phyloP scores from a whole-genome alignment of 768 basidiomycete species.

The Tylopilus felleus region DNA sequence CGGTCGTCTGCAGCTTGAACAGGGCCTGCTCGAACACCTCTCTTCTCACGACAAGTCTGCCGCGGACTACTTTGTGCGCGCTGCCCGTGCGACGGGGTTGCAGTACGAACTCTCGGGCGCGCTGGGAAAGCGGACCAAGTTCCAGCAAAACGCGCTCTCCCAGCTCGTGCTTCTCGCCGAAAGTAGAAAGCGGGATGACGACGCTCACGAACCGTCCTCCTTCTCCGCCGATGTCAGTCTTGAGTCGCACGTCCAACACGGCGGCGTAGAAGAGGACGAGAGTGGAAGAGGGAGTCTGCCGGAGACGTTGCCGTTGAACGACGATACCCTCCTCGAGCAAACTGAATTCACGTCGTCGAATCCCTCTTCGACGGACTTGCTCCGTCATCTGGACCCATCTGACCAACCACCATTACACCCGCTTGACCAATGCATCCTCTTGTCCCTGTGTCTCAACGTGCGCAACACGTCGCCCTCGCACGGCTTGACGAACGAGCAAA shows the following conservation, averaged over 20 bases:
- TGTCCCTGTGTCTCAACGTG: constrained; percentile 86
- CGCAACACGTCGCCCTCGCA: constrained; percentile 86
- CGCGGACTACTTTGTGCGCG: constrained; percentile 70
- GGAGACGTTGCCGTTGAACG: constrained; percentile 82
- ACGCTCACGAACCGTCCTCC: background rate
- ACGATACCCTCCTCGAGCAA: constrained; percentile 93
- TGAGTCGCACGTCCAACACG: constrained; percentile 8
- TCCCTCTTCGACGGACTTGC: constrained; percentile 44
- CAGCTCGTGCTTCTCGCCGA: constrained; percentile 95
- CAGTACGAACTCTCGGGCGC: constrained; percentile 92
- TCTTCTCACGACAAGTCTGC: constrained; percentile 74
- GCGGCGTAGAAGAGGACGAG: background rate
- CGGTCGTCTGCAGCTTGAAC: constrained; percentile 68
- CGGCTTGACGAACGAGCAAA: constrained; percentile 89
- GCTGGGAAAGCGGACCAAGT: constrained; percentile 91
- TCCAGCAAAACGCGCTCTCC: constrained; percentile 77
- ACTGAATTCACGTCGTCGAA: constrained; percentile 85
- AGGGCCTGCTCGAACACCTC: constrained; percentile 77
- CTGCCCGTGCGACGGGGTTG: constrained; percentile 73
- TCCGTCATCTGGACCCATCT: constrained; percentile 76
- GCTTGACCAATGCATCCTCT: constrained; percentile 89
- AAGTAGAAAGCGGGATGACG: constrained; percentile 50
- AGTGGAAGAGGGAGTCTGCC: constrained; percentile 44
- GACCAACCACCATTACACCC: constrained; percentile 86
- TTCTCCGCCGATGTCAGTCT: constrained; percentile 3